Percentiles rank a stretch among this genome's conserved stretches.
Evolutionary conservation across 345 rosid genomes (phyloP).

Genomic region (Aquilaria sinensis): DNA sequence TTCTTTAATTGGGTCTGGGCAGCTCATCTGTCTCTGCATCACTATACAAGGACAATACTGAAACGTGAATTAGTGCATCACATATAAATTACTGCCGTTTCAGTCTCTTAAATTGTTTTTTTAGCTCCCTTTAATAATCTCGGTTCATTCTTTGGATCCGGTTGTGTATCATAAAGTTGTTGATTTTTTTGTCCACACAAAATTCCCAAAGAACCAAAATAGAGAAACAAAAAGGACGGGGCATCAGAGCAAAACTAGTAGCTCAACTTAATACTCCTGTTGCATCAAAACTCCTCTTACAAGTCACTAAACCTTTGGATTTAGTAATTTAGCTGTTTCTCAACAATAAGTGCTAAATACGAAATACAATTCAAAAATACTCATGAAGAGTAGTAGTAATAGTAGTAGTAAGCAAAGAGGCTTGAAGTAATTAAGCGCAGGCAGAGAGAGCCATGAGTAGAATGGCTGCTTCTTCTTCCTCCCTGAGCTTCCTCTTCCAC

Average conservation of each 20-base stretch:
- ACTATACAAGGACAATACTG: no score
- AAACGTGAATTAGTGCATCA: no score
- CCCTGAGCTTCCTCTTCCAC: slow-evolving; percentile 32
- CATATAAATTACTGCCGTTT: no score
- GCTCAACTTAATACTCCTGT: neutral
- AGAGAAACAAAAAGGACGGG: no score
- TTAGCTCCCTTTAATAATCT: no score
- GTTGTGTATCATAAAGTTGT: no score
- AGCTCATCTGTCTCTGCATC: no score
- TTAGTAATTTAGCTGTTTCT: neutral
- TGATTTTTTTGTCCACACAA: no score
- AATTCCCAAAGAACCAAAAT: no score
- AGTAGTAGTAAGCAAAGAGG: no score
- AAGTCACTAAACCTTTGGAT: neutral
- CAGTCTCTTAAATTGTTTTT: no score
- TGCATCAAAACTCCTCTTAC: neutral
- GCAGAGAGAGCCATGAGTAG: slow-evolving; percentile 57
- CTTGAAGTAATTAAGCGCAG: slow-evolving; percentile 18
- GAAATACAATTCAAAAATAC: slow-evolving; percentile 13
- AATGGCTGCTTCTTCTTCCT: slow-evolving; percentile 64
- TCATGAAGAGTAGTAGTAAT: neutral
- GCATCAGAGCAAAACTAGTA: neutral
- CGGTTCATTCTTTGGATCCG: no score
- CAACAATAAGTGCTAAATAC: neutral
- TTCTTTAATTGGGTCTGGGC: neutral